A percentile compares a stretch with the other conserved stretches of the same genome.
These are phyloP conservation scores for Termitomyces sp. DNA, from an alignment of 768 basidiomycete genomes.

Conservation along the genomic window DNA sequence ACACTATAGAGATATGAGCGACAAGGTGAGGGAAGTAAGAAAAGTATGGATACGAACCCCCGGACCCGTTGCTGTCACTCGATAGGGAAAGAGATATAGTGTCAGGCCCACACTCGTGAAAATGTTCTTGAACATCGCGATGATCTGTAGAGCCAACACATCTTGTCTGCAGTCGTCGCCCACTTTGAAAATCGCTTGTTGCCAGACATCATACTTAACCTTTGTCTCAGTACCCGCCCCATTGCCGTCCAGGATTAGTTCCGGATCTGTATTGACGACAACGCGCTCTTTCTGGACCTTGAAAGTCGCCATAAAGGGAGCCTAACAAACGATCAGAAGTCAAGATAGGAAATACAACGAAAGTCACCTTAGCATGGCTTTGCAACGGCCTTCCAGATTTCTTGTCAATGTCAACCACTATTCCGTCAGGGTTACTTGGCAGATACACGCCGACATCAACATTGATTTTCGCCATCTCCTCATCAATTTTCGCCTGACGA, in stretches of 20 bases:
- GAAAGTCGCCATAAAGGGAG: slow-evolving; percentile 99
- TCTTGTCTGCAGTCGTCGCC: slow-evolving; percentile 99
- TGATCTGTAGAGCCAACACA: slow-evolving; percentile 92
- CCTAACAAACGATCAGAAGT: slow-evolving; percentile 40
- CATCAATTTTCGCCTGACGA: slow-evolving; percentile 91
- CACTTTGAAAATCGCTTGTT: slow-evolving; percentile 99
- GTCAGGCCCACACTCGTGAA: slow-evolving; percentile 85
- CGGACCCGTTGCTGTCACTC: slow-evolving; percentile 94
- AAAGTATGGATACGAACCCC: slow-evolving; percentile 54
- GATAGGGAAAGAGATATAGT: slow-evolving; percentile 90
- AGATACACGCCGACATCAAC: slow-evolving; percentile 96
- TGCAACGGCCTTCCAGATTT: slow-evolving; percentile 94
- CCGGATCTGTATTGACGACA: slow-evolving; percentile 63
- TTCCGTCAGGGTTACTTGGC: slow-evolving; percentile 95
- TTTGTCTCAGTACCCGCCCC: slow-evolving; percentile 51
- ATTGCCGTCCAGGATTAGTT: slow-evolving; percentile 62
- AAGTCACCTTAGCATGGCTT: slow-evolving; percentile 89
- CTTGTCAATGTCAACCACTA: slow-evolving; percentile 95
- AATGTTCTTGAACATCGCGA: slow-evolving; percentile 99
- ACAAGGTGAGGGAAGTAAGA: not conserved
- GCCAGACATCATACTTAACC: slow-evolving; percentile 85
- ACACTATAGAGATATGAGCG: slow-evolving; percentile 45
- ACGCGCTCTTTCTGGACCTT: slow-evolving; percentile 88
- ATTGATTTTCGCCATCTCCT: slow-evolving; percentile 95
- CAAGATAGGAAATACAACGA: not conserved